These are phyloP conservation scores for Globisporangium alternatum DNA, from an alignment of 352 stramenopile genomes.

Conservation along the genomic window DNA sequence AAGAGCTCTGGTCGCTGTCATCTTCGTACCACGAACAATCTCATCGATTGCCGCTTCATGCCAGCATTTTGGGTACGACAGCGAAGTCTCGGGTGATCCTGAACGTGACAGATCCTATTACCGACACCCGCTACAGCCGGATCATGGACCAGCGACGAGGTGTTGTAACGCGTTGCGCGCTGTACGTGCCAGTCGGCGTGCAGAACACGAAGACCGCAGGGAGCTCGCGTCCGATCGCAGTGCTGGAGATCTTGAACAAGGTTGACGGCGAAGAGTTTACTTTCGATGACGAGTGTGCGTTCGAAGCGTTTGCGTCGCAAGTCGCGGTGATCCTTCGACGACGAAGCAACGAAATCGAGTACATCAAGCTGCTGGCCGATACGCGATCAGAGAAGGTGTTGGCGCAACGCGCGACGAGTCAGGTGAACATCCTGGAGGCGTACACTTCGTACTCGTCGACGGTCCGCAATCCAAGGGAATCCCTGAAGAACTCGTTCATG, in stretches of 20 bases:
- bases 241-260: slow-evolving; percentile 90
- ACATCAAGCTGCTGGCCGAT: slow-evolving; percentile 86
- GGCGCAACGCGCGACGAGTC: slow-evolving; percentile 62
- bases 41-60: slow-evolving; percentile 54
- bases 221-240: slow-evolving; percentile 67
- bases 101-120: slow-evolving; percentile 67
- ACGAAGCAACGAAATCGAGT: slow-evolving; percentile 84
- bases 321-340: slow-evolving; percentile 83
- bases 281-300: slow-evolving; percentile 82
- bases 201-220: slow-evolving; percentile 39
- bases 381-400: slow-evolving; percentile 71
- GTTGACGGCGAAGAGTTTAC: slow-evolving; percentile 65
- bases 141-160: slow-evolving; percentile 52
- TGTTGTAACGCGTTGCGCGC: slow-evolving; percentile 63
- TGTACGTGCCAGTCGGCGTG: slow-evolving; percentile 84
- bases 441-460: slow-evolving; percentile 72
- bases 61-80: slow-evolving; percentile 59
- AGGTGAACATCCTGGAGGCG: slow-evolving; percentile 74
- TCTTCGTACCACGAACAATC: slow-evolving; percentile 73
- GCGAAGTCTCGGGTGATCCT: slow-evolving; percentile 59
- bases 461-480: slow-evolving; percentile 43
- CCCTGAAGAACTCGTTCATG: slow-evolving; percentile 57
- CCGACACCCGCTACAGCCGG: slow-evolving; percentile 52
- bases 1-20: slow-evolving; percentile 80
- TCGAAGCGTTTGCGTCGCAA: slow-evolving; percentile 83